Base-by-base conservation (phyloP, 805 yeast genomes). In the Yarrowia sp. region DNA sequence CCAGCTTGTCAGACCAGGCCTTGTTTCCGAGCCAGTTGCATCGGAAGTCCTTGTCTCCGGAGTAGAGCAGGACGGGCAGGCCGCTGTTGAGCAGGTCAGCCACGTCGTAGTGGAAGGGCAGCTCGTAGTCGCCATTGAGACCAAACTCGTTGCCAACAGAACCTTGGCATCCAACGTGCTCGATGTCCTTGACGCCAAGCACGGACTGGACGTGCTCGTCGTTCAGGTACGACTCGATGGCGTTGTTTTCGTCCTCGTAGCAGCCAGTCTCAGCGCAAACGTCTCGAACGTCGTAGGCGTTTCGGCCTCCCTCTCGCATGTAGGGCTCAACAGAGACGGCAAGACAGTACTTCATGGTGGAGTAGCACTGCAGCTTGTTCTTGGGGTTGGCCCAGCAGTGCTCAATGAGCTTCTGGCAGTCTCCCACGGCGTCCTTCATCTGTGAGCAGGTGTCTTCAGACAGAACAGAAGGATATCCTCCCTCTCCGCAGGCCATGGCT, bases 21-120 rank as follows among this genome's bases (percentile, higher is more conserved):
- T 84, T 82, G 74, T 91, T 91, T 66, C 97, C 98, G 70, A 93
- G 81, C 97, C 97, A 92, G 78, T 93, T 92, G 78, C 97, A 92
- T 72, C 91, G 92, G 75, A 86, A 92, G 75, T 92, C 98, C 76
- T 90, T 90, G 77, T 92, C 97, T 72, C 98, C 98, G 14, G 97
- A 97, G 69, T 92, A 93, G 65, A 93, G 80, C 72, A 93, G 80
- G 24, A 91, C 92, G 2, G 97, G 97, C 56, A 92, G 70, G 14
- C 80, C 87, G 21, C 80, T 72, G 65, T 90, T 91, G 68, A 93
- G 81, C 64, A 91, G 76, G 44, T 84, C 84, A 21, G 85, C 78
- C 39, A 93, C 90, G 58, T 83, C 84, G 39, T 69, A 69, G 72
- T 90, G 94, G 80, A 85, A 90, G 22, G 97, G 97, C 74, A 87